Conservation (phyloP, 164 flowering plant species). For the Vitis rupestris region DNA sequence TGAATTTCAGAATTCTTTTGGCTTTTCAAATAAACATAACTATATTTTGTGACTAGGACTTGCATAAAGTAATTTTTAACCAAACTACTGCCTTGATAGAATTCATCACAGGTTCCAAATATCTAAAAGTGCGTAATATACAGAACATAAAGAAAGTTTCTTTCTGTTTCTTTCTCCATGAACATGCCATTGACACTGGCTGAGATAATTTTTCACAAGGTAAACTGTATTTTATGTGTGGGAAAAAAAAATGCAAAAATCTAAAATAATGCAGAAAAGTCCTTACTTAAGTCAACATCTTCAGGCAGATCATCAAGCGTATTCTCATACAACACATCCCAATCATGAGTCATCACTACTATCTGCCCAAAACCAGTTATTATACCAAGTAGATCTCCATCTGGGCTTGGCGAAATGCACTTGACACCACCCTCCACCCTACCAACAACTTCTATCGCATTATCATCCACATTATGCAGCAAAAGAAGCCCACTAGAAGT, state of each 20-base stretch:
- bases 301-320: conserved; percentile 53
- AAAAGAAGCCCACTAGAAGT: conserved; percentile 65
- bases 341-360: conserved; percentile 88
- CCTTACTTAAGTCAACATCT: conserved; percentile 68
- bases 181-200: background rate
- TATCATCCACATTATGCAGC: conserved; percentile 52
- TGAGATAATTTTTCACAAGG: background rate
- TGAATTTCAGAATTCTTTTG: background rate
- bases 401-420: conserved; percentile 88
- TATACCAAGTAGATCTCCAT: conserved; percentile 84
- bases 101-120: background rate
- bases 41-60: background rate
- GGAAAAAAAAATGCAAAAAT: background rate
- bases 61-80: background rate
- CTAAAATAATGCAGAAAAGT: conserved; percentile 23
- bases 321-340: conserved; percentile 88
- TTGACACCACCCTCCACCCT: conserved; percentile 84
- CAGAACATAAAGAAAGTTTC: background rate
- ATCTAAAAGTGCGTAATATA: background rate
- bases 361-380: conserved; percentile 76
- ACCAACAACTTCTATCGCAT: conserved; percentile 78
- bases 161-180: background rate
- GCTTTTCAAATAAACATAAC: background rate
- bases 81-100: background rate
- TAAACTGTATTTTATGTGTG: background rate